A percentile compares a stretch with the other conserved stretches of the same genome.
Conservation (phyloP, 371 early-diverging fungal genomes). For the Saksenaea oblongispora region DNA sequence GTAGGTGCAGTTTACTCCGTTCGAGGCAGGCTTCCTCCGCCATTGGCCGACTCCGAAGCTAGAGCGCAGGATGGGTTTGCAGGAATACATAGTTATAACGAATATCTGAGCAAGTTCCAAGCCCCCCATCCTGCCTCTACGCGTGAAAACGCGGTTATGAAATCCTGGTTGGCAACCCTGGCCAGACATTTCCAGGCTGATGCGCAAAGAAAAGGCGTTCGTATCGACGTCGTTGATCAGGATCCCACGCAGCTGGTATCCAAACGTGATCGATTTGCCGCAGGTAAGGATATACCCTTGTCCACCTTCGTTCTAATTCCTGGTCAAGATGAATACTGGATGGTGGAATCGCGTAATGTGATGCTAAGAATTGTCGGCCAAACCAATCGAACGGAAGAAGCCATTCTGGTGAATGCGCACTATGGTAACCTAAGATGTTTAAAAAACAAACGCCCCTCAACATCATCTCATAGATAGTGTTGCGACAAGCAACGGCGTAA, state of each 20-base stretch:
- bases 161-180: slow-evolving; percentile 33
- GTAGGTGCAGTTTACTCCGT: slow-evolving; percentile 16
- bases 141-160: slow-evolving; percentile 41
- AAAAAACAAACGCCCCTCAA: not conserved
- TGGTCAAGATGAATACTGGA: slow-evolving; percentile 44
- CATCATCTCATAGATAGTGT: slow-evolving; percentile 57
- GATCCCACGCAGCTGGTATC: slow-evolving; percentile 29
- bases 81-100: slow-evolving; percentile 51
- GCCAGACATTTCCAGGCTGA: slow-evolving; percentile 40
- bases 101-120: slow-evolving; percentile 48
- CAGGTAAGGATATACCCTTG: slow-evolving; percentile 21
- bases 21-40: slow-evolving; percentile 39
- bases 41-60: slow-evolving; percentile 50
- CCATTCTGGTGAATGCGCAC: slow-evolving; percentile 51
- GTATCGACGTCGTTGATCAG: slow-evolving; percentile 46
- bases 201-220: slow-evolving; percentile 25
- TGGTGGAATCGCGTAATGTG: slow-evolving; percentile 52
- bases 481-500: slow-evolving; percentile 74
- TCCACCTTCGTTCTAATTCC: not conserved
- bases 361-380: slow-evolving; percentile 49
- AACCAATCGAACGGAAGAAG: slow-evolving; percentile 25
- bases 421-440: slow-evolving; percentile 47
- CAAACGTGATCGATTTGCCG: slow-evolving; percentile 28
- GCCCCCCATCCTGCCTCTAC: slow-evolving; percentile 57
- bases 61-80: not conserved